These are phyloP conservation scores for Groenewaldozyma tartarivorans DNA, from an alignment of 805 yeast species.

Conservation along the genomic window DNA sequence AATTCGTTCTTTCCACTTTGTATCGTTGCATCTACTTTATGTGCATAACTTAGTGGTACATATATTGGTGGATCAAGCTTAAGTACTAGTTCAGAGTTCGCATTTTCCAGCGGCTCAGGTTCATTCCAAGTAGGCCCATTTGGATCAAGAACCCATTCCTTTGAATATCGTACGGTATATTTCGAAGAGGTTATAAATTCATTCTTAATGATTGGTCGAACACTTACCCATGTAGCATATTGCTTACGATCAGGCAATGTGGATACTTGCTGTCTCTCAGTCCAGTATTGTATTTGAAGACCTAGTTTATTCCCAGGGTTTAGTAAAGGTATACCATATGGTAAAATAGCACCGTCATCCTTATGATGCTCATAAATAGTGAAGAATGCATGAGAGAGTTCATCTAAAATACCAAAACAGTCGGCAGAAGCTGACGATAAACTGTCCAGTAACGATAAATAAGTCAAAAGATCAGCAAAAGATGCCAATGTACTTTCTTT, in stretches of 20 bases:
- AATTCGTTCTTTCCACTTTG: not conserved
- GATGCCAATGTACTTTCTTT: constrained; percentile 24
- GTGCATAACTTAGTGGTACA: constrained; percentile 16
- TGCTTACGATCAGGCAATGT: not conserved
- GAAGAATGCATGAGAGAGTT: constrained; percentile 23
- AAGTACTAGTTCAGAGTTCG: constrained; percentile 25
- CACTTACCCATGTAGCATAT: constrained; percentile 17
- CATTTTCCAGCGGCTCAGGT: constrained; percentile 14
- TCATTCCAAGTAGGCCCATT: constrained; percentile 9
- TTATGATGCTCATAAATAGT: constrained; percentile 2
- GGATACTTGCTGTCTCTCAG: constrained; percentile 6
- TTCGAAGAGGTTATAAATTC: constrained; percentile 10
- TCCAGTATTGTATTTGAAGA: constrained; percentile 26
- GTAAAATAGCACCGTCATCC: constrained; percentile 4
- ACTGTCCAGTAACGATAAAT: constrained; percentile 27
- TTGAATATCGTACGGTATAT: constrained; percentile 12
- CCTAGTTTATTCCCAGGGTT: constrained; percentile 26
- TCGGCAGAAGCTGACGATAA: constrained; percentile 26
- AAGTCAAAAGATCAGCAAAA: constrained; percentile 25
- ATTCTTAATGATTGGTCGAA: constrained; percentile 15
- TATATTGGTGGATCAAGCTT: constrained; percentile 28
- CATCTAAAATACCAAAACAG: constrained; percentile 27
- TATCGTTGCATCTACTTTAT: constrained; percentile 7
- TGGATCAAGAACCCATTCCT: constrained; percentile 16
- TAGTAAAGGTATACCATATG: constrained; percentile 24